Evolutionary conservation across 2,329 filamentous ascomycete species (phyloP), one percentile per base, ranked within the genome.

Genomic region (Hypoxylon sp.): DNA sequence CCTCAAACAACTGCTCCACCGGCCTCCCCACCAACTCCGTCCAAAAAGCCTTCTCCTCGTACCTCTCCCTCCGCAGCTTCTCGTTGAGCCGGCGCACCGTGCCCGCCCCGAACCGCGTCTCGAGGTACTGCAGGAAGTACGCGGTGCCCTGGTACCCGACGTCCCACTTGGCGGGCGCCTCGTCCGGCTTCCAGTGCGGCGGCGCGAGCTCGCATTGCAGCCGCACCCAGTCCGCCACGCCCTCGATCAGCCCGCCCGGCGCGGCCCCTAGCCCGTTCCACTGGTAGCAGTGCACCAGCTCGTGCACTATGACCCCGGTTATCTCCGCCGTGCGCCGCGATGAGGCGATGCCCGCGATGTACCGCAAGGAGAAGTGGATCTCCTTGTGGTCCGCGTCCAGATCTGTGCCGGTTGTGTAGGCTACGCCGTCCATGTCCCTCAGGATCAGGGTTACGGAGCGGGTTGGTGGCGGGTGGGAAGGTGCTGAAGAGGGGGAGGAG

Each of bases 211-310:
- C 87, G 55, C 90, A 90, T 71, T 89, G 89, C 68, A 98, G 82
- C 1, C 95, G 88, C 25, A 98, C 95, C 88, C 93, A 98, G 81
- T 98, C 96, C 20, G 95, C 95, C 59, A 98, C 89, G 0, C 95
- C 95, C 80, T 98, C 95, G 62, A 97, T 91, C 51, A 98, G 81
- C 0, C 96, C 96, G 0, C 91, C 91, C 0, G 92, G 92, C 48
- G 89, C 88, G 3, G 82, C 82, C 1, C 84, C 85, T 20, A 74
- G 82, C 1, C 85, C 91, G 74, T 93, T 91, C 81, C 93, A 92
- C 80, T 98, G 95, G 82, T 92, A 97, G 81, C 94, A 98, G 82
- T 98, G 96, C 13, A 98, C 95, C 69, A 98, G 90, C 81, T 98
- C 95, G 78, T 98, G 95, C 1, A 92, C 91, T 20, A 98, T 80